These are phyloP conservation scores for Suillus cothurnatus DNA, from an alignment of 768 basidiomycete genomes.

Conservation along the genomic window DNA sequence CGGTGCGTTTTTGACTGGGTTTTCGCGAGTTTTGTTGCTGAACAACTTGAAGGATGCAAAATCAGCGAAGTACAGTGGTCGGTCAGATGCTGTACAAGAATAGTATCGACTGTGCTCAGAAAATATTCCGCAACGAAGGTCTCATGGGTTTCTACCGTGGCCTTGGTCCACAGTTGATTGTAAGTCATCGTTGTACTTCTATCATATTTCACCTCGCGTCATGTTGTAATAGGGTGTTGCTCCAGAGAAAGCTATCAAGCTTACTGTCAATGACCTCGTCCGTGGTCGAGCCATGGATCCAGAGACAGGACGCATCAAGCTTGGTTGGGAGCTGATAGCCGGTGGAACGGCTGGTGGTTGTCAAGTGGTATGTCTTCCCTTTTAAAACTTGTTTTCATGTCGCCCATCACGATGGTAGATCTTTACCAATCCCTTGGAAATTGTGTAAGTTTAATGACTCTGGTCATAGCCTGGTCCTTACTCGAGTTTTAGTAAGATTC, in stretches of 20 bases:
- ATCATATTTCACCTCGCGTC: slow-evolving; percentile 13
- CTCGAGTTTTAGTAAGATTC: slow-evolving; percentile 71
- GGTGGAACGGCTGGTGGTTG: slow-evolving; percentile 95
- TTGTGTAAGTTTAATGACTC: slow-evolving; percentile 62
- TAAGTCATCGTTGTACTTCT: slow-evolving; percentile 33
- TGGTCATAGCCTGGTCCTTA: slow-evolving; percentile 4
- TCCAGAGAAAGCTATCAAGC: slow-evolving; percentile 96
- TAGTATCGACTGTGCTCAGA: slow-evolving; percentile 90
- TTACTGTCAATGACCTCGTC: slow-evolving; percentile 94
- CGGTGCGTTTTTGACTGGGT: slow-evolving; percentile 43
- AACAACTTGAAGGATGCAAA: slow-evolving; percentile 75
- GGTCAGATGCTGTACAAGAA: slow-evolving; percentile 98
- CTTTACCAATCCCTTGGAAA: slow-evolving; percentile 97
- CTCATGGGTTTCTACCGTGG: slow-evolving; percentile 96
- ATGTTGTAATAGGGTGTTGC: slow-evolving; percentile 72
- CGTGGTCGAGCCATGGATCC: slow-evolving; percentile 86
- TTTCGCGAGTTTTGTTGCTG: slow-evolving; percentile 10
- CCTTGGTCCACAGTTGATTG: slow-evolving; percentile 91
- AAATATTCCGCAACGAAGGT: slow-evolving; percentile 95
- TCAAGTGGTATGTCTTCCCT: slow-evolving; percentile 80
- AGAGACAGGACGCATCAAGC: slow-evolving; percentile 90
- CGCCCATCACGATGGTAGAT: slow-evolving; percentile 50
- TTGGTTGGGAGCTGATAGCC: slow-evolving; percentile 90
- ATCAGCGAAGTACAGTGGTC: slow-evolving; percentile 94
- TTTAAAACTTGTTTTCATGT: slow-evolving; percentile 10